Conservation (phyloP, 1,139 yeast species). For the Sugiyamaella paludigena region DNA sequence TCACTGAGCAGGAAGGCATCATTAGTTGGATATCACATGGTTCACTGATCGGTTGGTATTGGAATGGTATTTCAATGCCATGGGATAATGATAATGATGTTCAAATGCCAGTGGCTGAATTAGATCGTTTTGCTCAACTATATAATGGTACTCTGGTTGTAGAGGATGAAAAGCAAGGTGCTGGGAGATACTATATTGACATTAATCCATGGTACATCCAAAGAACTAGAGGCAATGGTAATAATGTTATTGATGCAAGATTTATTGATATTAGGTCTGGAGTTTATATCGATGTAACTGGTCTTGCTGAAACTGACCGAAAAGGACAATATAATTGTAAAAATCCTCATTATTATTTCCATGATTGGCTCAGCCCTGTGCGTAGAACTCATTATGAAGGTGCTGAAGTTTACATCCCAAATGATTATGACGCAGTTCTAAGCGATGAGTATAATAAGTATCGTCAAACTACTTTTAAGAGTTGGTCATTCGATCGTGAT, state of each 20-base stretch:
- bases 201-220: constrained; percentile 39
- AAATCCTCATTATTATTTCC: constrained; percentile 51
- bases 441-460: constrained; percentile 35
- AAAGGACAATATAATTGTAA: constrained; percentile 39
- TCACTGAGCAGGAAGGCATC: constrained; percentile 52
- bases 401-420: constrained; percentile 55
- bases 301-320: constrained; percentile 36
- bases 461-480: constrained; percentile 19
- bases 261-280: constrained; percentile 78
- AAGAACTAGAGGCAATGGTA: constrained; percentile 45
- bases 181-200: constrained; percentile 53
- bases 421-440: constrained; percentile 46
- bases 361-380: constrained; percentile 51
- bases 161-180: constrained; percentile 64
- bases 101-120: constrained; percentile 62
- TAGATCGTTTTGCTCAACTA: constrained; percentile 49
- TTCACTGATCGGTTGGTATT: constrained; percentile 64
- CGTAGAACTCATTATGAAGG: constrained; percentile 59
- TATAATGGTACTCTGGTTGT: constrained; percentile 56
- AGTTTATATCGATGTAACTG: constrained; percentile 59
- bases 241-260: constrained; percentile 77
- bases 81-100: constrained; percentile 74
- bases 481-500: constrained; percentile 23
- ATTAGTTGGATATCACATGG: constrained; percentile 69
- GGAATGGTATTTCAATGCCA: constrained; percentile 66